Evolutionary conservation across 495 filamentous ascomycete genomes (phyloP).

Genomic region (Aspergillus coremiiformis): DNA sequence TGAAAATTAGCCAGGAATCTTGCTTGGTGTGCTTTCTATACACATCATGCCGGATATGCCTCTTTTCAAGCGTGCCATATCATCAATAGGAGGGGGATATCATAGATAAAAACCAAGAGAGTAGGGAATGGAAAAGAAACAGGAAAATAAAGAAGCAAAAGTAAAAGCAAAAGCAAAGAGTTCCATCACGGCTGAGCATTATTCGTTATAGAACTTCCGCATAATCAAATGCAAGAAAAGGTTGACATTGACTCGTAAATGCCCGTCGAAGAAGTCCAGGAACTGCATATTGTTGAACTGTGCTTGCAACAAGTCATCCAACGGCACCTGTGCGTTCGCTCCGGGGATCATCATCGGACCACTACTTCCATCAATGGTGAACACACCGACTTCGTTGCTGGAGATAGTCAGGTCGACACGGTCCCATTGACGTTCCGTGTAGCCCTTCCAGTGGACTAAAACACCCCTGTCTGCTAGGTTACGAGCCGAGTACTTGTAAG

Average conservation of each 20-base stretch:
- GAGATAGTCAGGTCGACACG: constrained; percentile 89
- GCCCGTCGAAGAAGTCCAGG: constrained; percentile 87
- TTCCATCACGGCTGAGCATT: constrained; percentile 10
- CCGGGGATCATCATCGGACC: constrained; percentile 95
- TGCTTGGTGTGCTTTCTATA: not conserved
- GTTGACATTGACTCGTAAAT: constrained; percentile 87
- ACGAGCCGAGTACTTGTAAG: constrained; percentile 90
- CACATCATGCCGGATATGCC: not conserved
- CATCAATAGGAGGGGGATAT: constrained; percentile 15
- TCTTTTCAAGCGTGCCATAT: constrained; percentile 8
- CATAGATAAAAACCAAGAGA: constrained; percentile 1
- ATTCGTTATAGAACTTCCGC: constrained; percentile 90
- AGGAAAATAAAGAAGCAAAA: constrained; percentile 1
- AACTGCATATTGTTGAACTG: constrained; percentile 96
- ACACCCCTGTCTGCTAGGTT: constrained; percentile 90
- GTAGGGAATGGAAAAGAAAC: not conserved
- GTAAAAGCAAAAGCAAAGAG: constrained; percentile 17
- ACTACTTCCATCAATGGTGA: constrained; percentile 82
- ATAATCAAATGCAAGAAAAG: constrained; percentile 90
- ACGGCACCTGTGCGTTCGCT: constrained; percentile 77
- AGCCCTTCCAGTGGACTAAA: constrained; percentile 79
- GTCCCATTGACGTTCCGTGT: constrained; percentile 78
- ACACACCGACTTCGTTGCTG: constrained; percentile 90
- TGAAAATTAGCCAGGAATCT: not conserved
- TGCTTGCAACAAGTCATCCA: constrained; percentile 91